Conservation (phyloP, 2,329 filamentous ascomycete species). For the Torrubiella hemipterigena region DNA sequence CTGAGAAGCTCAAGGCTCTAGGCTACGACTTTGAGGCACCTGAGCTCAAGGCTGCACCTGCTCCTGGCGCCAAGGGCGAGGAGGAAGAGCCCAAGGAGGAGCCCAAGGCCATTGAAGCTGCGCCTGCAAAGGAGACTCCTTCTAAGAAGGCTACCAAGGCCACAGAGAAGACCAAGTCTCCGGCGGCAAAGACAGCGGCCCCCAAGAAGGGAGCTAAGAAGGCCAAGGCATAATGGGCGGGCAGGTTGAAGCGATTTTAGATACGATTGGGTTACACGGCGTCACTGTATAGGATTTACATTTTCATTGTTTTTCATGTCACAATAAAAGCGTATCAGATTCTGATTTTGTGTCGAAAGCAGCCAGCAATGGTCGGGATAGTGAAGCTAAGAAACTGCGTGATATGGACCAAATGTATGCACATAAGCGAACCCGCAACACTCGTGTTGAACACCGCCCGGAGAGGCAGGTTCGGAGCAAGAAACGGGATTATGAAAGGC, state of each 20-base stretch:
- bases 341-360: too few species aligned
- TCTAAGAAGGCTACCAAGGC: conserved; percentile 20
- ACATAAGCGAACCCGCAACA: conserved; percentile 50
- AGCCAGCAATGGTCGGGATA: neutral
- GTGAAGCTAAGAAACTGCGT: neutral
- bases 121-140: conserved; percentile 14
- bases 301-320: conserved; percentile 5
- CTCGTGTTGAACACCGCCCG: conserved; percentile 18
- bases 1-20: conserved; percentile 62
- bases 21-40: conserved; percentile 78
- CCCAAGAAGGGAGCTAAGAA: conserved; percentile 27
- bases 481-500: conserved; percentile 51
- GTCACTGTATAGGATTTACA: conserved; percentile 3
- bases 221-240: conserved; percentile 20
- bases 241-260: too few species aligned
- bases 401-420: conserved; percentile 47
- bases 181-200: conserved; percentile 22
- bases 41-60: conserved; percentile 46
- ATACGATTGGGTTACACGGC: too few species aligned
- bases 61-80: conserved; percentile 25
- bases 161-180: conserved; percentile 17
- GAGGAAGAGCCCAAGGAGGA: conserved; percentile 18
- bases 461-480: conserved; percentile 24
- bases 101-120: conserved; percentile 24
- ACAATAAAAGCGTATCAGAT: too few species aligned